Evolutionary conservation across 2,329 filamentous ascomycete genomes (phyloP).

Genomic region (Microsporum canis): DNA sequence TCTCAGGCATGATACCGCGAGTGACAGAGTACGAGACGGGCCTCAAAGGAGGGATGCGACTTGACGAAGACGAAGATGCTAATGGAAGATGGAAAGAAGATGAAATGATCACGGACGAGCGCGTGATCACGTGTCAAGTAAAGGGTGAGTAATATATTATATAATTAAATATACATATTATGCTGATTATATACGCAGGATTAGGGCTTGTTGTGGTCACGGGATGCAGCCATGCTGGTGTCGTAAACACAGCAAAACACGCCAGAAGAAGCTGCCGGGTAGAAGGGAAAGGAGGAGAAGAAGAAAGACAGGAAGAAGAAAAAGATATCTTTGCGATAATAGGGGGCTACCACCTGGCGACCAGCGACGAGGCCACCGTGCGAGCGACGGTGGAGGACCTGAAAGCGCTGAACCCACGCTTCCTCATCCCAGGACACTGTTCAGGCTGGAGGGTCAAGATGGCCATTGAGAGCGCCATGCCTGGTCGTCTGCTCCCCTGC

Average conservation of each 20-base stretch:
- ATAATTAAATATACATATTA: not conserved
- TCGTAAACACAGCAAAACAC: slow-evolving; percentile 42
- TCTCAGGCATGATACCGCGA: slow-evolving; percentile 45
- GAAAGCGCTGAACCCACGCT: slow-evolving; percentile 36
- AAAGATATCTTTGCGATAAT: slow-evolving; percentile 41
- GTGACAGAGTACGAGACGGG: slow-evolving; percentile 41
- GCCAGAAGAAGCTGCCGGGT: slow-evolving; percentile 23
- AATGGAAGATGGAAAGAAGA: slow-evolving; percentile 20
- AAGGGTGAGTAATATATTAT: slow-evolving; percentile 31
- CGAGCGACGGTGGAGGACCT: slow-evolving; percentile 39
- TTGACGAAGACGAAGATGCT: slow-evolving; percentile 15
- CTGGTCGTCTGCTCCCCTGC: slow-evolving; percentile 40
- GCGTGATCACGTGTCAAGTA: slow-evolving; percentile 43
- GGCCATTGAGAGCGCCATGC: slow-evolving; percentile 42
- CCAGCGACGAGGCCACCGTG: slow-evolving; percentile 35
- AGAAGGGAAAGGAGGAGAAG: slow-evolving; percentile 25
- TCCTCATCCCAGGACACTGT: slow-evolving; percentile 46
- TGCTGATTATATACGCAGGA: slow-evolving; percentile 15
- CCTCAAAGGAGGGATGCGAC: slow-evolving; percentile 37
- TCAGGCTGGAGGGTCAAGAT: slow-evolving; percentile 47
- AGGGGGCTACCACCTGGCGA: slow-evolving; percentile 45
- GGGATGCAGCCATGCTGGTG: slow-evolving; percentile 46
- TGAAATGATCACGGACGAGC: slow-evolving; percentile 41
- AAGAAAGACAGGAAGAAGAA: slow-evolving; percentile 27
- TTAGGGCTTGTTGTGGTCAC: slow-evolving; percentile 46